These are phyloP conservation scores for Orbilia javanica DNA, from an alignment of 2,329 filamentous ascomycete genomes.

Conservation along the genomic window DNA sequence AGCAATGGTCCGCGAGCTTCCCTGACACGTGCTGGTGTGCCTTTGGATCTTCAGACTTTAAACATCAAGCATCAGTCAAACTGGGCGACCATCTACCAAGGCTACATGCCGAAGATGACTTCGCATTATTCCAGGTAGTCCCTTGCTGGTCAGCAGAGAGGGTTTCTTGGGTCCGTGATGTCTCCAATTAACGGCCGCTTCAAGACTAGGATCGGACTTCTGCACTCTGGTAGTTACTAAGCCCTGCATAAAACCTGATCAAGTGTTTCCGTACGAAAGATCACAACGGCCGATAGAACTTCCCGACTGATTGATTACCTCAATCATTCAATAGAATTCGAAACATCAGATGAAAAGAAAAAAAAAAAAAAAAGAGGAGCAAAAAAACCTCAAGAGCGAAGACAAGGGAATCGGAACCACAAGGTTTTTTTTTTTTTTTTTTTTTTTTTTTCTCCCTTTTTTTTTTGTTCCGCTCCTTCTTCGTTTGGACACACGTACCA, in stretches of 20 bases:
- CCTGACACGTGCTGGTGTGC: constrained; percentile 51
- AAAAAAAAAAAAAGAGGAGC: neutral
- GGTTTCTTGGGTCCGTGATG: neutral
- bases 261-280: constrained; percentile 6
- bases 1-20: constrained; percentile 23
- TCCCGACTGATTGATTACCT: constrained; percentile 11
- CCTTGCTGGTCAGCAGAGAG: constrained; percentile 29
- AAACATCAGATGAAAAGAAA: constrained; percentile 56
- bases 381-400: constrained; percentile 1
- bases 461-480: constrained; percentile 50
- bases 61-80: constrained; percentile 4
- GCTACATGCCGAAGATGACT: constrained; percentile 31
- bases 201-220: constrained; percentile 27
- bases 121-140: constrained; percentile 4
- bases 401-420: neutral
- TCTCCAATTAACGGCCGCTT: constrained; percentile 35
- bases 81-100: constrained; percentile 8
- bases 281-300: constrained; percentile 28
- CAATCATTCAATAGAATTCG: constrained; percentile 3
- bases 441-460: constrained; percentile 14
- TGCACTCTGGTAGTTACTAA: neutral
- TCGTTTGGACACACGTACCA: constrained; percentile 22
- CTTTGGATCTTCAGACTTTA: constrained; percentile 47
- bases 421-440: constrained; percentile 10
- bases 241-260: constrained; percentile 29